phyloP scores from a whole-genome alignment of 2,329 filamentous ascomycete genomes.

The Penicillium corylophilum region DNA sequence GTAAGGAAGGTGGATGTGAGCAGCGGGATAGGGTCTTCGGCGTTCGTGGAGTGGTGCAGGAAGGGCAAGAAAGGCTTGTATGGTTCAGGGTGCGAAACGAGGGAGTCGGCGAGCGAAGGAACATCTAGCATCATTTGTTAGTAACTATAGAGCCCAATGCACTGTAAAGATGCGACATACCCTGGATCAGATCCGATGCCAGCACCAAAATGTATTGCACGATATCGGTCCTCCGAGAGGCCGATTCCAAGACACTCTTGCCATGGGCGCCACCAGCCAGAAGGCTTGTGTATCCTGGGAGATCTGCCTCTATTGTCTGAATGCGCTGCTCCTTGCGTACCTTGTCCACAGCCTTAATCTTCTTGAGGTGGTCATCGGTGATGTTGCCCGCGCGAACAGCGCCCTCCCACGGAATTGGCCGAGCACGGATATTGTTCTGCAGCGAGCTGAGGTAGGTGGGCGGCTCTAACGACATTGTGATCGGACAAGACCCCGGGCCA shows the following conservation, averaged over 20 bases:
- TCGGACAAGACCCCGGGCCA: slow-evolving; percentile 5
- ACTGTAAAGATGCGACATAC: slow-evolving; percentile 48
- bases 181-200: slow-evolving; percentile 80
- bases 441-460: slow-evolving; percentile 84
- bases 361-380: slow-evolving; percentile 88
- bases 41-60: slow-evolving; percentile 77
- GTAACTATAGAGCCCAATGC: not conserved
- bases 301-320: slow-evolving; percentile 75
- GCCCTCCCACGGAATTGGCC: slow-evolving; percentile 97
- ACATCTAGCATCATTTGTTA: slow-evolving; percentile 58
- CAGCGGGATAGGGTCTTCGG: slow-evolving; percentile 83
- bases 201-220: slow-evolving; percentile 93
- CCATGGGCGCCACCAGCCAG: slow-evolving; percentile 68
- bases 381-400: slow-evolving; percentile 90
- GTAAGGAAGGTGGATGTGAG: slow-evolving; percentile 86
- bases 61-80: slow-evolving; percentile 81
- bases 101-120: slow-evolving; percentile 71
- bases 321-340: slow-evolving; percentile 87
- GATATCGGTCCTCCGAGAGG: slow-evolving; percentile 82
- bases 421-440: slow-evolving; percentile 94
- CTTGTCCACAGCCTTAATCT: slow-evolving; percentile 96
- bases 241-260: slow-evolving; percentile 78
- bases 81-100: slow-evolving; percentile 69
- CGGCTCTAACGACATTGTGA: slow-evolving; percentile 81
- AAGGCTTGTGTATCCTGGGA: slow-evolving; percentile 75